These are phyloP conservation scores for Nakazawaea siamensis DNA, from an alignment of 805 yeast genomes.

Conservation along the genomic window DNA sequence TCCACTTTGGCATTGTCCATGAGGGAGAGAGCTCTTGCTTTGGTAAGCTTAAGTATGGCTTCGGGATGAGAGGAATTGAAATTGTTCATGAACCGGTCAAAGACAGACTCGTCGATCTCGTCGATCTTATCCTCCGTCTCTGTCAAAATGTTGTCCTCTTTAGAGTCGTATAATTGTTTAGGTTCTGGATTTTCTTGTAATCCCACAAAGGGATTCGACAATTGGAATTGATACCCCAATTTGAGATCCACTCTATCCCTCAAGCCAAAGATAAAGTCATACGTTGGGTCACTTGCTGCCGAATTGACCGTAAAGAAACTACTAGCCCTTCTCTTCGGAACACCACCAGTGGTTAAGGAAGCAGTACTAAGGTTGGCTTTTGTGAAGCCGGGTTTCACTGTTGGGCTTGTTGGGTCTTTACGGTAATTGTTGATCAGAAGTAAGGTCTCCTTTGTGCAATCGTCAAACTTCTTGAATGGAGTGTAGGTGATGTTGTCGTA, in stretches of 20 bases:
- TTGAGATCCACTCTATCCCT: constrained; percentile 3
- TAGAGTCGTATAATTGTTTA: not conserved
- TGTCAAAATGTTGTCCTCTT: constrained; percentile 5
- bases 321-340: constrained; percentile 4
- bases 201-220: constrained; percentile 5
- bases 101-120: constrained; percentile 6
- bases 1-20: not conserved
- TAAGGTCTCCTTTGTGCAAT: constrained; percentile 10
- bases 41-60: not conserved
- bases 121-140: constrained; percentile 10
- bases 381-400: too few relatives aligned
- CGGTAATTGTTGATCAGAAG: constrained; percentile 1
- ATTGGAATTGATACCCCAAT: constrained; percentile 5
- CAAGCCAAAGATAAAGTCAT: constrained; percentile 6
- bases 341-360: constrained; percentile 1
- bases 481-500: constrained; percentile 59
- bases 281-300: constrained; percentile 3
- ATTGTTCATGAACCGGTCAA: not conserved
- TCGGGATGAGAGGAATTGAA: constrained; percentile 1
- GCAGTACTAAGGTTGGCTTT: constrained; percentile 5
- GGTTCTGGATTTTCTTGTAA: not conserved
- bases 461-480: constrained; percentile 44
- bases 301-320: constrained; percentile 3
- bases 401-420: not conserved
- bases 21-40: not conserved